Percentiles rank a stretch among this genome's conserved stretches.
Evolutionary conservation across 2,329 filamentous ascomycete species (phyloP).

Genomic region (Phoma herbarum): DNA sequence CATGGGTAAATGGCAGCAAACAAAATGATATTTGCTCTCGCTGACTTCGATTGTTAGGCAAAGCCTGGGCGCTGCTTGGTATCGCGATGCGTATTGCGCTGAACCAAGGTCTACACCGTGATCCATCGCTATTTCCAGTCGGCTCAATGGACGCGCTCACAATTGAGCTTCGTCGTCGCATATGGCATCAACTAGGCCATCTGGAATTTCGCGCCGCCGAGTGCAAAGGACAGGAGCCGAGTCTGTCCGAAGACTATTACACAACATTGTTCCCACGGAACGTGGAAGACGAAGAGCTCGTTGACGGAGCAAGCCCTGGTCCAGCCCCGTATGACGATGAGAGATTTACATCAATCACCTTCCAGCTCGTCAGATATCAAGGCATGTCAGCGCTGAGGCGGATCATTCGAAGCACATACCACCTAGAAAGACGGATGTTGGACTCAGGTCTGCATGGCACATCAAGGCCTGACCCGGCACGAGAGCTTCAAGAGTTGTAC

Average conservation of each 20-base stretch:
- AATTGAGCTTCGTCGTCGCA: constrained; percentile 48
- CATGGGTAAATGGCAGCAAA: constrained; percentile 41
- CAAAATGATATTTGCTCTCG: neutral
- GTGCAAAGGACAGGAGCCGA: constrained; percentile 52
- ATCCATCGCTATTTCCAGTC: constrained; percentile 48
- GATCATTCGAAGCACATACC: constrained; percentile 50
- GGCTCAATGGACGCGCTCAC: constrained; percentile 50
- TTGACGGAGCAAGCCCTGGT: constrained; percentile 47
- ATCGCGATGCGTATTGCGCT: constrained; percentile 50
- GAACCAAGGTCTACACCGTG: constrained; percentile 50
- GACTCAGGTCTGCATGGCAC: constrained; percentile 47
- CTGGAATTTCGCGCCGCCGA: constrained; percentile 51
- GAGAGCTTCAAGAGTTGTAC: constrained; percentile 46
- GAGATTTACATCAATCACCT: constrained; percentile 47
- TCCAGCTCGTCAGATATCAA: constrained; percentile 48
- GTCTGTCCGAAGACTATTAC: constrained; percentile 50
- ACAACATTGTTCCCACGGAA: constrained; percentile 51
- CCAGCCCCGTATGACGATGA: constrained; percentile 43
- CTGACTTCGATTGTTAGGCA: constrained; percentile 33
- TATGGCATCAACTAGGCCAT: constrained; percentile 52
- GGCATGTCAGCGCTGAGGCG: constrained; percentile 47
- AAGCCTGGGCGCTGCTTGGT: constrained; percentile 51
- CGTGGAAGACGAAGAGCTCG: constrained; percentile 50
- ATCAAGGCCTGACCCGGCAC: constrained; percentile 45
- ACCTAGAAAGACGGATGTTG: constrained; percentile 48